Conservation (phyloP, 2,329 filamentous ascomycete genomes). For the Cordyceps javanica region DNA sequence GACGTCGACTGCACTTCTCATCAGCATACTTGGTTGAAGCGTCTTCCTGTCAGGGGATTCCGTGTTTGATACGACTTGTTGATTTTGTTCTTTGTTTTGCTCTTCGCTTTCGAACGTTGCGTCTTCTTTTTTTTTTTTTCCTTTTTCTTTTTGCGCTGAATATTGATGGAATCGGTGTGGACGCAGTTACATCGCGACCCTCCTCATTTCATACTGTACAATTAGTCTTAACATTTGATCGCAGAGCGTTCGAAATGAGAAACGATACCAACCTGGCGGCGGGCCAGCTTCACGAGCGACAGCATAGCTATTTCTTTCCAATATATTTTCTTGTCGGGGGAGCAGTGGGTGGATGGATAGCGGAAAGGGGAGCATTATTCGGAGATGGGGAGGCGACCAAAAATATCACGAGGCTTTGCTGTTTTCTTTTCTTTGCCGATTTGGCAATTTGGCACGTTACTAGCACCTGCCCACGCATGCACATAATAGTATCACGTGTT, state of each 20-base stretch:
- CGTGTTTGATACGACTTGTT: neutral
- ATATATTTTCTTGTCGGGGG: neutral
- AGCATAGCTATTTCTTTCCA: neutral
- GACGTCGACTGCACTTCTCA: neutral
- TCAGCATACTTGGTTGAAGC: neutral
- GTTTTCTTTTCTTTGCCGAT: neutral
- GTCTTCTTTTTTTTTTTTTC: neutral
- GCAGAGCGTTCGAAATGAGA: constrained; percentile 4
- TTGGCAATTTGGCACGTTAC: neutral
- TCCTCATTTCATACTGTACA: constrained; percentile 1
- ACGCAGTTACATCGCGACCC: neutral
- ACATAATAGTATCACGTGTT: neutral
- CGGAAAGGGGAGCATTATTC: neutral
- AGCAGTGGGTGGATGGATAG: no score
- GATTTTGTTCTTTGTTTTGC: neutral
- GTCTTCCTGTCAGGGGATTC: neutral
- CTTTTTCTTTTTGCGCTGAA: constrained; percentile 2
- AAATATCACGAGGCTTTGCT: neutral
- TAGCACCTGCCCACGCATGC: neutral
- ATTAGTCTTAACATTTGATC: constrained; percentile 1
- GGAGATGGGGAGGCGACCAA: neutral
- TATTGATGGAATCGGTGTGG: neutral
- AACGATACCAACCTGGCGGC: constrained; percentile 11
- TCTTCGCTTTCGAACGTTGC: neutral
- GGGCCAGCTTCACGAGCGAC: neutral